phyloP scores from a whole-genome alignment of 495 filamentous ascomycete genomes.

The Cladorrhinum samala region DNA sequence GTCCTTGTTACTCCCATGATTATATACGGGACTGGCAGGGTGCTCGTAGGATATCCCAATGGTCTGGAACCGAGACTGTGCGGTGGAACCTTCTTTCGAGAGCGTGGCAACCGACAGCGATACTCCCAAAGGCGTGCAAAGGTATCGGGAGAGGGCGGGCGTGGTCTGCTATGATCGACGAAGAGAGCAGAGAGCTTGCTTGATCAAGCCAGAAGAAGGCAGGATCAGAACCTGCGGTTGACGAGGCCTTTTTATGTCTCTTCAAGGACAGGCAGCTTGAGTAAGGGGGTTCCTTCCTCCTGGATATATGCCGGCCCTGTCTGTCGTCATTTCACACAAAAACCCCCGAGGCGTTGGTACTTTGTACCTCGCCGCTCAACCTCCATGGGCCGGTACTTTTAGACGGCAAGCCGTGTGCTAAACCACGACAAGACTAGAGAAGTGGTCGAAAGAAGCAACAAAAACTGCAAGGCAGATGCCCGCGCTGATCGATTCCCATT shows the following conservation, averaged over 20 bases:
- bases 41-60: neutral
- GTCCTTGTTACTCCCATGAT: conserved; percentile 50
- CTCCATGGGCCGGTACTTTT: neutral
- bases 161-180: neutral
- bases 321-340: neutral
- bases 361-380: neutral
- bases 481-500: conserved; percentile 2
- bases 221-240: neutral
- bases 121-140: too few relatives aligned
- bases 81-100: neutral
- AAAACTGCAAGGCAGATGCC: conserved; percentile 1
- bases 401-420: neutral
- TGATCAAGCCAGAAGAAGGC: neutral
- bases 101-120: neutral
- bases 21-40: neutral
- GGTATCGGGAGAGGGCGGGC: too few relatives aligned
- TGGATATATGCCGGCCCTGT: conserved; percentile 3
- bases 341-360: conserved; percentile 4
- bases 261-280: neutral
- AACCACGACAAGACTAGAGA: neutral
- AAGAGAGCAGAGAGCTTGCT: neutral
- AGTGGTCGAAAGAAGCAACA: neutral
- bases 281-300: neutral
- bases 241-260: neutral
- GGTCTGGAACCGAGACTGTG: neutral